Evolutionary conservation across 2,329 filamentous ascomycete genomes (phyloP).

Genomic region (Talaromyces sp.): DNA sequence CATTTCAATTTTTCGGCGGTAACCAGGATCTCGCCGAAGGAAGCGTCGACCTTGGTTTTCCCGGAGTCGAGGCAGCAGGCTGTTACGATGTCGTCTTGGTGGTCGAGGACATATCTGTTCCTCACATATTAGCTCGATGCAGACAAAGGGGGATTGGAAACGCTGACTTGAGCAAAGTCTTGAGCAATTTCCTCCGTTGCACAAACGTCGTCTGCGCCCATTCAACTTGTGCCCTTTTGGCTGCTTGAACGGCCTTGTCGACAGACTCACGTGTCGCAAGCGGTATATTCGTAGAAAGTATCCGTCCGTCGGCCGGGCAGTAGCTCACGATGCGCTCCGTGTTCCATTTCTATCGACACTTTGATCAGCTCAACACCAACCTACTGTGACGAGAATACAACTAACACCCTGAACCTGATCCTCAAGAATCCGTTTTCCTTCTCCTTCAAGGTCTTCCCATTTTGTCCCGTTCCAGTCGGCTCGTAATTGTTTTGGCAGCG

Average conservation of each 20-base stretch:
- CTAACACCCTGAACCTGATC: conserved; percentile 40
- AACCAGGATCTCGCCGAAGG: conserved; percentile 90
- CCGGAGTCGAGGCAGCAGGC: conserved; percentile 89
- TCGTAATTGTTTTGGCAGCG: conserved; percentile 35
- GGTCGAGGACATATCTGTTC: conserved; percentile 69
- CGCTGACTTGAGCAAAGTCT: conserved; percentile 66
- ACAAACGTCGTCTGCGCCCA: conserved; percentile 78
- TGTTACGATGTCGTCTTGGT: conserved; percentile 81
- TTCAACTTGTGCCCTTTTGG: conserved; percentile 67
- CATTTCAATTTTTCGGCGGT: conserved; percentile 92
- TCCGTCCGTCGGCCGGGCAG: conserved; percentile 81
- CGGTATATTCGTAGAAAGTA: conserved; percentile 63
- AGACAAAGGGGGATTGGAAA: background rate
- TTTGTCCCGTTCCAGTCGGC: conserved; percentile 29
- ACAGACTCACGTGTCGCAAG: conserved; percentile 74
- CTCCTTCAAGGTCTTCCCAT: conserved; percentile 36
- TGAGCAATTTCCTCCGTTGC: conserved; percentile 73
- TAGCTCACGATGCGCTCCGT: conserved; percentile 42
- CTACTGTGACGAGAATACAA: background rate
- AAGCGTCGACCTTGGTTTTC: conserved; percentile 93
- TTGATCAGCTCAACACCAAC: conserved; percentile 5
- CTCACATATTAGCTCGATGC: background rate
- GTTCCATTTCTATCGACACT: conserved; percentile 35
- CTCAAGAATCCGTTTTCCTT: conserved; percentile 35
- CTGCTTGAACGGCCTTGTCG: conserved; percentile 71